Evolutionary conservation across 768 basidiomycete genomes (phyloP).

Genomic region (Fomitopsis pulvina): DNA sequence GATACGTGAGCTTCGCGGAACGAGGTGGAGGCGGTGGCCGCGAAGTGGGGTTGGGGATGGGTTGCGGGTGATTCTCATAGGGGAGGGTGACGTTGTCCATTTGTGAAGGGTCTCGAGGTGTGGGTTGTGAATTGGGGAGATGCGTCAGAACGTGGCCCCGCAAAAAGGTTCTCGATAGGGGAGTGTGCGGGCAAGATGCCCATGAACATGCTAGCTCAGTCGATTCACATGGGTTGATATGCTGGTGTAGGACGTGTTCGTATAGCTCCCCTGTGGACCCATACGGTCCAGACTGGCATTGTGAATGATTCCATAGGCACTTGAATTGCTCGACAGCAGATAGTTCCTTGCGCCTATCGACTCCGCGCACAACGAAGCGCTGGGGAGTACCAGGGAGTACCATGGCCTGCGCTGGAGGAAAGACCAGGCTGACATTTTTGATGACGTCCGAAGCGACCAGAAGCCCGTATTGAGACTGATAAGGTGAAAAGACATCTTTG

Average conservation of each 20-base stretch:
- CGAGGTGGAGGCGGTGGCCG: conserved; percentile 72
- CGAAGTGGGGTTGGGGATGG: conserved; percentile 53
- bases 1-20: conserved; percentile 50
- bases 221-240: conserved; percentile 37
- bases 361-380: conserved; percentile 84
- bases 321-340: conserved; percentile 54
- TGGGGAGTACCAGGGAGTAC: conserved; percentile 67
- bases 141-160: conserved; percentile 74
- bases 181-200: conserved; percentile 53
- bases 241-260: conserved; percentile 60
- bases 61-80: conserved; percentile 44
- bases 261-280: conserved; percentile 57
- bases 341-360: conserved; percentile 59
- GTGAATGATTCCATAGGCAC: conserved; percentile 70
- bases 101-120: conserved; percentile 59
- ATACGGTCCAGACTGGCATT: conserved; percentile 44
- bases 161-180: conserved; percentile 43
- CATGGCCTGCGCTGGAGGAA: conserved; percentile 83
- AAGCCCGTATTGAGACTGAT: conserved; percentile 48
- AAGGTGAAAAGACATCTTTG: conserved; percentile 69
- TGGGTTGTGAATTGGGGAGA: conserved; percentile 52
- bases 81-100: conserved; percentile 71
- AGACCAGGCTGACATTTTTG: conserved; percentile 83
- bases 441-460: conserved; percentile 91
- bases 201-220: conserved; percentile 57